Percentiles rank a stretch among this genome's conserved stretches.
Evolutionary conservation across 2,329 filamentous ascomycete species (phyloP).

Genomic region (Trichoderma pleuroti): DNA sequence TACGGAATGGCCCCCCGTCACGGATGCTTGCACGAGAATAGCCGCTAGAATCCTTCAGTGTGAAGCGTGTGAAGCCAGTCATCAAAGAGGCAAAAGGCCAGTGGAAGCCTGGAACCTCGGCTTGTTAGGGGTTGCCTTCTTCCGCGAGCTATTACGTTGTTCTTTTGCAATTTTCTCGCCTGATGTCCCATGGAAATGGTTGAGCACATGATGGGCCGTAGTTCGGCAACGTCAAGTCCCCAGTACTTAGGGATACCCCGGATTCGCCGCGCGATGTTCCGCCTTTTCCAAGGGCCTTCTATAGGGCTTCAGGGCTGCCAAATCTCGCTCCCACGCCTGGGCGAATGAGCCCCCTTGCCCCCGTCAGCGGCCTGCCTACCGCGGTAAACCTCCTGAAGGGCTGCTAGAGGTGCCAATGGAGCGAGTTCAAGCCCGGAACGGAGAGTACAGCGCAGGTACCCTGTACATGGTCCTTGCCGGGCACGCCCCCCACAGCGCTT

Average conservation of each 20-base stretch:
- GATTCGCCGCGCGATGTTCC: conserved; percentile 15
- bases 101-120: neutral
- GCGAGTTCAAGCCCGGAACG: neutral
- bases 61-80: neutral
- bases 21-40: neutral
- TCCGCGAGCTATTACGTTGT: conserved; percentile 11
- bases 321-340: no score
- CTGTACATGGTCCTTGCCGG: conserved; percentile 7
- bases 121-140: conserved; percentile 1
- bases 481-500: conserved; percentile 13
- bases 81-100: conserved; percentile 1
- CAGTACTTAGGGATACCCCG: conserved; percentile 11
- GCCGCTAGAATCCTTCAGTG: neutral
- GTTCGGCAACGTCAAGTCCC: conserved; percentile 7
- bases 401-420: neutral
- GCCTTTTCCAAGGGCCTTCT: neutral
- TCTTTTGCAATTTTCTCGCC: neutral
- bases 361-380: neutral
- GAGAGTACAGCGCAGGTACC: conserved; percentile 4
- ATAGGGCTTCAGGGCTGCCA: neutral
- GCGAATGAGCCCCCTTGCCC: neutral
- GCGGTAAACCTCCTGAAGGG: neutral
- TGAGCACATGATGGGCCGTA: conserved; percentile 19
- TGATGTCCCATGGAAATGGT: conserved; percentile 12
- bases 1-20: neutral